Percentiles rank a stretch among this genome's conserved stretches.
phyloP scores from a whole-genome alignment of 1,284 basidiomycete genomes.

The Vanrija humicola region DNA sequence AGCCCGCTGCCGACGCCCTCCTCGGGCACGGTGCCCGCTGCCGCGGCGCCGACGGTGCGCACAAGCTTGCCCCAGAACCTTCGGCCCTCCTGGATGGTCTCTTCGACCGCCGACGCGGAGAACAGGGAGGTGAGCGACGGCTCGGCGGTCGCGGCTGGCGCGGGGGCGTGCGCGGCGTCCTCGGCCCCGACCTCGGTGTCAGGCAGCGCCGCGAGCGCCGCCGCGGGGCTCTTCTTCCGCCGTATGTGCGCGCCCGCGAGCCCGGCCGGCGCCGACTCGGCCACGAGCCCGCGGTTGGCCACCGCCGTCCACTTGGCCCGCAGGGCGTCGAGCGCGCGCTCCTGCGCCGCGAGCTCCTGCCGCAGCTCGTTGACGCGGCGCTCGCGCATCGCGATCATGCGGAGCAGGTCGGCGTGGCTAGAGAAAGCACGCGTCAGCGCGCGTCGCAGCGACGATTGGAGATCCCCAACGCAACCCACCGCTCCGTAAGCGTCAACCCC shows the following conservation, averaged over 20 bases:
- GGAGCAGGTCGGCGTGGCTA: constrained; percentile 40
- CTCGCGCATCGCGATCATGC: constrained; percentile 39
- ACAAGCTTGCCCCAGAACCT: constrained; percentile 41
- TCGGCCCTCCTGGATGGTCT: constrained; percentile 28
- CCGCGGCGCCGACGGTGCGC: constrained; percentile 40
- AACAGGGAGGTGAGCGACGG: neutral
- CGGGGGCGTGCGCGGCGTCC: neutral
- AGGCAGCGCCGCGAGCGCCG: too few species aligned
- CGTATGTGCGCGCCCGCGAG: neutral
- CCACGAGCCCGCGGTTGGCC: constrained; percentile 11
- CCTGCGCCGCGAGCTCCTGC: constrained; percentile 37
- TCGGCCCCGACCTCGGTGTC: neutral
- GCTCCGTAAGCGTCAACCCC: neutral
- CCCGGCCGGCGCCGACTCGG: neutral
- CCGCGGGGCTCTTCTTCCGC: too few species aligned
- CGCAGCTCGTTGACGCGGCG: constrained; percentile 37
- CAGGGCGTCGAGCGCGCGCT: constrained; percentile 31
- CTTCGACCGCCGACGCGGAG: constrained; percentile 1
- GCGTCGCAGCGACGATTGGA: too few species aligned
- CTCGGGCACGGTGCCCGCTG: constrained; percentile 34
- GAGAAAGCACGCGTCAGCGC: too few species aligned
- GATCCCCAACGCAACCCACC: too few species aligned
- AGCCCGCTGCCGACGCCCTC: too few species aligned
- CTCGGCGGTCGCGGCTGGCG: neutral
- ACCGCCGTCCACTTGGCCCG: constrained; percentile 35